A percentile compares a stretch with the other conserved stretches of the same genome.
These are phyloP conservation scores for Barnettozyma wickerhamii DNA, from an alignment of 805 yeast genomes.

Conservation along the genomic window DNA sequence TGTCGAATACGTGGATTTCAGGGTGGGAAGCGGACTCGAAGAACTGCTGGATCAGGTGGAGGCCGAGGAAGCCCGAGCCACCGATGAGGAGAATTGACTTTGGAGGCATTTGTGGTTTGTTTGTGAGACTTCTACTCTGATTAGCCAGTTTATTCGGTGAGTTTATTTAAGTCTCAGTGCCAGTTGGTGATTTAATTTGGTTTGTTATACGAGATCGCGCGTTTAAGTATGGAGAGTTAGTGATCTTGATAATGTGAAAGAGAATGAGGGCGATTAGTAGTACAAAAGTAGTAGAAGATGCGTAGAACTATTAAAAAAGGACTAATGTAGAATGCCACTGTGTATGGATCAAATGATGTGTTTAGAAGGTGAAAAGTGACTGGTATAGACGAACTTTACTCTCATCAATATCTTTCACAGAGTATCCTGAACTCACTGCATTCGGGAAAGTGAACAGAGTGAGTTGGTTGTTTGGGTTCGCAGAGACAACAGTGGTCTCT, in stretches of 20 bases:
- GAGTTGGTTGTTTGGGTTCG: conserved; percentile 1
- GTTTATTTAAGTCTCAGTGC: too few species aligned
- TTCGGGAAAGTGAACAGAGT: conserved; percentile 20
- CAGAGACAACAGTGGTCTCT: neutral
- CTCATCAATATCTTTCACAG: conserved; percentile 18
- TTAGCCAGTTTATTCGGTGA: too few species aligned
- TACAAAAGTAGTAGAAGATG: neutral
- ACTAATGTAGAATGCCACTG: too few species aligned
- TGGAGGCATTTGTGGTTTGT: conserved; percentile 12
- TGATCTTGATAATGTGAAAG: too few species aligned
- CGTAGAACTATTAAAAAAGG: too few species aligned
- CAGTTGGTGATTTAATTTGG: neutral
- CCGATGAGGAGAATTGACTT: conserved; percentile 76
- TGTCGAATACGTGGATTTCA: conserved; percentile 80
- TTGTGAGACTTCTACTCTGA: too few species aligned
- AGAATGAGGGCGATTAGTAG: conserved; percentile 1
- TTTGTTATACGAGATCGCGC: neutral
- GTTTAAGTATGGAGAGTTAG: neutral
- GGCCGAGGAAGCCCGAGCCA: conserved; percentile 92
- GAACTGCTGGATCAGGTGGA: conserved; percentile 86
- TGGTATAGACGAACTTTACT: conserved; percentile 12
- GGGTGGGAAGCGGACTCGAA: conserved; percentile 61
- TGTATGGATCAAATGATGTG: neutral
- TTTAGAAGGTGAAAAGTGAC: conserved; percentile 9
- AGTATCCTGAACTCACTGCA: conserved; percentile 12